These are phyloP conservation scores for Apiotrichum porosum DNA, from an alignment of 1,284 basidiomycete species.

Conservation along the genomic window DNA sequence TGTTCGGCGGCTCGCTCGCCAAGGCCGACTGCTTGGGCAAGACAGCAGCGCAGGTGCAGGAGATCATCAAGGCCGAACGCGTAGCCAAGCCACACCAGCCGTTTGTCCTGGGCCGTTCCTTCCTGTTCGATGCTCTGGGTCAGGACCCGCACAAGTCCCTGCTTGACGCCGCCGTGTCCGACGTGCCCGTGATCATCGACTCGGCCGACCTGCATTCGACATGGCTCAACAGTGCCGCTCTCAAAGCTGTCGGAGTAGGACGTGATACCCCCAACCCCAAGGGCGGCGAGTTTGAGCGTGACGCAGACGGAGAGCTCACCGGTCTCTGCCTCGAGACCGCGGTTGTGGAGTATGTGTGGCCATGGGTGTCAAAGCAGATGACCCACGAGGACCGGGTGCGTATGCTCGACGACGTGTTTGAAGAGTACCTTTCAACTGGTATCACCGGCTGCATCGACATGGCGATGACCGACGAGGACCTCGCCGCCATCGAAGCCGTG, in stretches of 20 bases:
- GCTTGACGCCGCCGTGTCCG: conserved; percentile 26
- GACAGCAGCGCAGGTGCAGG: conserved; percentile 17
- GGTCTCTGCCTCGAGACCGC: conserved; percentile 29
- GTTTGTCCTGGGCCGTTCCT: conserved; percentile 21
- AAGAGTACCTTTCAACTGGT: conserved; percentile 24
- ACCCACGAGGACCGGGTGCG: conserved; percentile 15
- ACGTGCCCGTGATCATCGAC: conserved; percentile 35
- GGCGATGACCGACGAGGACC: conserved; percentile 23
- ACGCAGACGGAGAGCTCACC: conserved; percentile 25
- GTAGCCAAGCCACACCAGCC: conserved; percentile 7
- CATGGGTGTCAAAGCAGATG: conserved; percentile 16
- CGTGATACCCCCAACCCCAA: conserved; percentile 19
- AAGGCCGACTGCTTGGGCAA: conserved; percentile 20
- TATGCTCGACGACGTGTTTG: conserved; percentile 19
- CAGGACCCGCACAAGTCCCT: conserved; percentile 14
- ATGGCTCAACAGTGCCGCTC: conserved; percentile 31
- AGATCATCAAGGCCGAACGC: conserved; percentile 6
- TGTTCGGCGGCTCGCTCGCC: conserved; percentile 24
- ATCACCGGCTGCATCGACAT: conserved; percentile 31
- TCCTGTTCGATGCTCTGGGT: conserved; percentile 26
- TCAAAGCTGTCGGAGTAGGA: conserved; percentile 23
- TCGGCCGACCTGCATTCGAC: conserved; percentile 24
- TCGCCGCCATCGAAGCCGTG: conserved; percentile 25
- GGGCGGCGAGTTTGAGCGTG: conserved; percentile 29
- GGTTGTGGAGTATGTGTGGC: conserved; percentile 25